Conservation (phyloP, 73 alveolate species). For the Paramecium tetraurelia region DNA sequence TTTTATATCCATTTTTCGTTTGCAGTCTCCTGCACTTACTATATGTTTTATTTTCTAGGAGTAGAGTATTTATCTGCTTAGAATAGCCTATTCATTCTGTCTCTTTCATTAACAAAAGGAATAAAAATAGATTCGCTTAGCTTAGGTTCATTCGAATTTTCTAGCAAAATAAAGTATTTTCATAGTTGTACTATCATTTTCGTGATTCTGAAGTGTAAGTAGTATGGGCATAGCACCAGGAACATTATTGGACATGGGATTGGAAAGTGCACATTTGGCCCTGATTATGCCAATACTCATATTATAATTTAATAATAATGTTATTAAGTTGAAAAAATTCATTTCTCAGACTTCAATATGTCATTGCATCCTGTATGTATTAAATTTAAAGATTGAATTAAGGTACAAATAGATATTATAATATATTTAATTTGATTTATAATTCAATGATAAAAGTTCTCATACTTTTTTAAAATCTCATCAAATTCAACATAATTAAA, state of each 20-base stretch:
- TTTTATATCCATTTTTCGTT: conserved; percentile 3
- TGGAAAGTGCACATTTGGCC: not conserved
- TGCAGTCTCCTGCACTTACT: not conserved
- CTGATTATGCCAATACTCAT: not conserved
- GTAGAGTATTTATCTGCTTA: not conserved
- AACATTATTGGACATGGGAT: not conserved
- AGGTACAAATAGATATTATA: not conserved
- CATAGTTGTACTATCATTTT: not conserved
- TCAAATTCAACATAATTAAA: conserved; percentile 89
- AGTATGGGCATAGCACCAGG: not conserved
- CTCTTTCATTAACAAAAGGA: conserved; percentile 2
- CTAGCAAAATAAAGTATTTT: not conserved
- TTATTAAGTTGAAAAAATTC: not conserved
- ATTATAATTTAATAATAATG: not conserved
- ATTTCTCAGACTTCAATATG: not conserved
- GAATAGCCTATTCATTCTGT: not conserved
- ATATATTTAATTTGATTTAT: not conserved
- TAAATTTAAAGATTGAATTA: not conserved
- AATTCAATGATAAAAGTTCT: conserved; percentile 27
- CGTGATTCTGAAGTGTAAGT: not conserved
- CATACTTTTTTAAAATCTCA: conserved; percentile 60
- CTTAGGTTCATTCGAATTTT: not conserved
- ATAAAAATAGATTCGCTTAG: not conserved
- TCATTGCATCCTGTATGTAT: not conserved
- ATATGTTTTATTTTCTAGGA: not conserved